phyloP scores from a whole-genome alignment of 1,139 yeast genomes.

The Yarrowia galli region DNA sequence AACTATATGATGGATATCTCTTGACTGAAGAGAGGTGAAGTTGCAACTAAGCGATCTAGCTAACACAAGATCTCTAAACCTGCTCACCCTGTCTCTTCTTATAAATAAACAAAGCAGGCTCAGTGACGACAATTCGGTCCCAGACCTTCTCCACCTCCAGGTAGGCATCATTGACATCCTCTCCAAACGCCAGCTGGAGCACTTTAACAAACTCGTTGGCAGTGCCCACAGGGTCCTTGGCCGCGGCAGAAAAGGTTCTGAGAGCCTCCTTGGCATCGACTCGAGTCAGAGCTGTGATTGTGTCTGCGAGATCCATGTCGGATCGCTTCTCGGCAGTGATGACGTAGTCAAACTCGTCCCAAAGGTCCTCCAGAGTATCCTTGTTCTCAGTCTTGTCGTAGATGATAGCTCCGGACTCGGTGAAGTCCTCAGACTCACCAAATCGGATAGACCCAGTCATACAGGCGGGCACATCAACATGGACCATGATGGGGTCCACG shows the following conservation, averaged over 20 bases:
- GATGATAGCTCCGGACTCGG: constrained; percentile 49
- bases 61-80: not conserved
- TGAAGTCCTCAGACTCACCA: constrained; percentile 59
- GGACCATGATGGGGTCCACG: constrained; percentile 55
- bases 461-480: constrained; percentile 80
- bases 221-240: constrained; percentile 1
- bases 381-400: constrained; percentile 79
- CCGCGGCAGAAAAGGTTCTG: not conserved
- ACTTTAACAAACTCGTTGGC: not conserved
- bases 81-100: not conserved
- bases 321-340: constrained; percentile 56
- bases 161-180: constrained; percentile 19
- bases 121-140: constrained; percentile 6
- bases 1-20: not conserved
- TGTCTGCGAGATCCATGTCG: constrained; percentile 54
- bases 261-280: constrained; percentile 46
- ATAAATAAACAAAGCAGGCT: constrained; percentile 28
- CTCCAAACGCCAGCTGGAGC: constrained; percentile 11
- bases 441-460: constrained; percentile 88
- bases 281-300: constrained; percentile 52
- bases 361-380: constrained; percentile 52
- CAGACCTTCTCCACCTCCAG: constrained; percentile 23
- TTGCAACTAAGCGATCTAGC: no score
- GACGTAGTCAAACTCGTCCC: constrained; percentile 67
- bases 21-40: no score